Conservation (phyloP, 768 basidiomycete genomes). For the Kwoniella sp. region DNA sequence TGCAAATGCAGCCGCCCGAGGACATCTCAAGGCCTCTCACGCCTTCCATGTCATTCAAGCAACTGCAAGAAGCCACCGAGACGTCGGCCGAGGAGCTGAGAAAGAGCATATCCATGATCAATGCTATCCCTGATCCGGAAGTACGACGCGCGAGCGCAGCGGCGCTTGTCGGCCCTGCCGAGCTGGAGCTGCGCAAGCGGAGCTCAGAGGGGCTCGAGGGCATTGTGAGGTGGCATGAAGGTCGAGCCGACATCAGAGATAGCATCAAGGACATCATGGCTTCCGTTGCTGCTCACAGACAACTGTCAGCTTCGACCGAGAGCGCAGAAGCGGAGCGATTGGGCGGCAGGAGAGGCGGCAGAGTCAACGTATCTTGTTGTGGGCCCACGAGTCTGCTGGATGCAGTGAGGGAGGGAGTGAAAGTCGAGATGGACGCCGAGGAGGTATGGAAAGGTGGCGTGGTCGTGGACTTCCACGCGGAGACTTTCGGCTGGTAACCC, state of each 20-base stretch:
- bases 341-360: conserved; percentile 12
- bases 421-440: conserved; percentile 14
- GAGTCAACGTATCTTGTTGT: conserved; percentile 21
- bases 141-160: neutral
- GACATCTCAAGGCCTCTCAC: conserved; percentile 19
- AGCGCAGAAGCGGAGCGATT: neutral
- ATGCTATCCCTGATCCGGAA: conserved; percentile 14
- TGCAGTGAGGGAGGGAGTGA: conserved; percentile 14
- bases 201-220: conserved; percentile 28
- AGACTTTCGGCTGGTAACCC: conserved; percentile 23
- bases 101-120: conserved; percentile 6
- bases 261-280: conserved; percentile 23
- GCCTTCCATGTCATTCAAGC: conserved; percentile 13
- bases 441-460: conserved; percentile 22
- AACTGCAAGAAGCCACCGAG: conserved; percentile 9
- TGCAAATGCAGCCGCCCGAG: conserved; percentile 9
- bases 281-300: conserved; percentile 4
- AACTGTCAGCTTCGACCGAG: neutral
- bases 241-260: conserved; percentile 29
- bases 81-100: conserved; percentile 10
- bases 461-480: conserved; percentile 23
- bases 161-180: conserved; percentile 4
- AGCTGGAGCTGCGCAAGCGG: conserved; percentile 17
- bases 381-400: conserved; percentile 20
- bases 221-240: conserved; percentile 35